Conservation (phyloP, 768 basidiomycete species). For the Chalciporus chontae region DNA sequence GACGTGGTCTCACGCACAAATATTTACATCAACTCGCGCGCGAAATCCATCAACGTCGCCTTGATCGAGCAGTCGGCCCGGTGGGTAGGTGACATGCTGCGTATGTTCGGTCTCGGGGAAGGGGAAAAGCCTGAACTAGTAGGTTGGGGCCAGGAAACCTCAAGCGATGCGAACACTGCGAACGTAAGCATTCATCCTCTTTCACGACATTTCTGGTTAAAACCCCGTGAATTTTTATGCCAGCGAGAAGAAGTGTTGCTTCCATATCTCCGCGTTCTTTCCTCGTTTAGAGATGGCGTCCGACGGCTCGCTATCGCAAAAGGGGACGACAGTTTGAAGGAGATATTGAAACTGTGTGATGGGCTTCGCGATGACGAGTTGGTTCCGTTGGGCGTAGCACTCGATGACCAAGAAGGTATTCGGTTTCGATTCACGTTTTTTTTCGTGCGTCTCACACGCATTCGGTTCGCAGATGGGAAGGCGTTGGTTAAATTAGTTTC, state of each 20-base stretch:
- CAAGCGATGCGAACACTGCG: slow-evolving; percentile 33
- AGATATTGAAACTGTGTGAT: slow-evolving; percentile 86
- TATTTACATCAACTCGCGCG: slow-evolving; percentile 75
- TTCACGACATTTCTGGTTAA: neutral
- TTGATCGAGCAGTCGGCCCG: slow-evolving; percentile 61
- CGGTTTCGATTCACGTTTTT: slow-evolving; percentile 15
- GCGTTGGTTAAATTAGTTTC: slow-evolving; percentile 92
- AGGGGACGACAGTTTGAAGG: slow-evolving; percentile 60
- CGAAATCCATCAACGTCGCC: slow-evolving; percentile 54
- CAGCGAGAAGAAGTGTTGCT: slow-evolving; percentile 84
- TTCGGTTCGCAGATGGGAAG: slow-evolving; percentile 65
- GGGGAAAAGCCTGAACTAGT: slow-evolving; percentile 68
- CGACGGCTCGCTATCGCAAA: slow-evolving; percentile 77
- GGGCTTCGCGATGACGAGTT: slow-evolving; percentile 86
- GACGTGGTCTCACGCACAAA: slow-evolving; percentile 85
- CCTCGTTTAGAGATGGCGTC: slow-evolving; percentile 89
- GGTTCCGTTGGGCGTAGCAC: slow-evolving; percentile 89
- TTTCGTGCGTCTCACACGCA: too few relatives aligned
- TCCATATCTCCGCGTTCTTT: slow-evolving; percentile 83
- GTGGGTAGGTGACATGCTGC: slow-evolving; percentile 73
- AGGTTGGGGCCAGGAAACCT: slow-evolving; percentile 79
- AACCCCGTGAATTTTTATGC: neutral
- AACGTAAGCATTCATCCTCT: slow-evolving; percentile 41
- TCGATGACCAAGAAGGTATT: slow-evolving; percentile 93
- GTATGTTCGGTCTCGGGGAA: slow-evolving; percentile 77